phyloP scores from a whole-genome alignment of 2,329 filamentous ascomycete species.

The Trichoderma harzianum region DNA sequence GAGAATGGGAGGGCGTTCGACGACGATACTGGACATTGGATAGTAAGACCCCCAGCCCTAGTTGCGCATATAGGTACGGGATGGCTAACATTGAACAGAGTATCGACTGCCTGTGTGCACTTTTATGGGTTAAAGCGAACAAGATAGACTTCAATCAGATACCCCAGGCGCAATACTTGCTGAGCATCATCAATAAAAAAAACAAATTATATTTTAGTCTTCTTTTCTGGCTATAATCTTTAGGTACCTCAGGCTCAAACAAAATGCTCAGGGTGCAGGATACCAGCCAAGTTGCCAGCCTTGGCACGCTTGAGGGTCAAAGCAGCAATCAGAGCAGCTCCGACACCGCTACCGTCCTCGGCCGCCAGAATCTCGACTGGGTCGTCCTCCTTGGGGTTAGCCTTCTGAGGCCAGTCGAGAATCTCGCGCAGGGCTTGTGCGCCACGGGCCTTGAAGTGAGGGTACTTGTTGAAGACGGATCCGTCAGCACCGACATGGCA shows the following conservation, averaged over 20 bases:
- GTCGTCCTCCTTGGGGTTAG: conserved; percentile 68
- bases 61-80: background rate
- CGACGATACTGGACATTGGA: conserved; percentile 88
- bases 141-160: conserved; percentile 13
- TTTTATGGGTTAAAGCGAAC: conserved; percentile 59
- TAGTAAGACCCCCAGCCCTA: conserved; percentile 43
- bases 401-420: conserved; percentile 81
- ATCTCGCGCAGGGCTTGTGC: conserved; percentile 90
- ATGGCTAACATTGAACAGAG: conserved; percentile 41
- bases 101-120: conserved; percentile 73
- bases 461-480: conserved; percentile 98
- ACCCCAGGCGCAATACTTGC: background rate
- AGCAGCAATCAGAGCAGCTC: conserved; percentile 86
- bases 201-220: background rate
- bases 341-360: conserved; percentile 96
- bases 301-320: conserved; percentile 63
- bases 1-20: conserved; percentile 84
- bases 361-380: conserved; percentile 84
- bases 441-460: conserved; percentile 91
- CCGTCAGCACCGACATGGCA: conserved; percentile 97
- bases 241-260: background rate
- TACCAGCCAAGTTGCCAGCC: conserved; percentile 60
- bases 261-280: conserved; percentile 62
- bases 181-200: background rate
- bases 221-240: background rate